Evolutionary conservation across 192 early-diverging fungal species (phyloP), one percentile per base, ranked within the genome.

Genomic region (Ambispora gerdemannii): DNA sequence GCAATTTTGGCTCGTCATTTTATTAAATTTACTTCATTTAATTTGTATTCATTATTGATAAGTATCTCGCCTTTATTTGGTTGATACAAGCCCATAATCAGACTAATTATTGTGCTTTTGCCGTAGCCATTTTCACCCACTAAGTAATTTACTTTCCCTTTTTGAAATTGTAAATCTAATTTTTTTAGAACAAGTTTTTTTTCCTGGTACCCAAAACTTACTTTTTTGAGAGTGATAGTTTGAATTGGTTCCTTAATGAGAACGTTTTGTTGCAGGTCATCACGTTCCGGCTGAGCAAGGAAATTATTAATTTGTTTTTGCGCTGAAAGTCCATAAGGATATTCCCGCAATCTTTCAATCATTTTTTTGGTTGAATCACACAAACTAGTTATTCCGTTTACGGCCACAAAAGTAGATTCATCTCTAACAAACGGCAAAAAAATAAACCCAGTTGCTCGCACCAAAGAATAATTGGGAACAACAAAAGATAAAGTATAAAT

Each of bases 41-140:
- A 0, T 63, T 43, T 63, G 7, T 36, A n/a, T 1, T 63, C 25
- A 6, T 63, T 34, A 63, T 63, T 63, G 43, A 63, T 63, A 0
- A 63, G 0, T 63, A 63, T 63, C 43, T 63, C 13, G 2, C 61
- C 61, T 36, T 63, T 2, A 0, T 63, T 0, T 7, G 61, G 61
- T 3, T 63, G 61, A 43, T 63, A 36, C 22, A 63, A 10, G 1
- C 61, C 61, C 61, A 63, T 63, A 63, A 63, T 63, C 43, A 63
- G 24, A 36, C 61, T 63, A 6, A 63, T 43, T 0, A 63, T 43
- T 0, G 61, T 63, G 19, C 61, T 63, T 63, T 63, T 63, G 2
- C 61, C 61, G 25, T 20, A 63, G 2, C 61, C 61, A 25, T 63
- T 63, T 33, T 6, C 61, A 1, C 61, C 35, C 0, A 22, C 10